Conservation (phyloP, 2,329 filamentous ascomycete species). For the Colletotrichum graminicola region DNA sequence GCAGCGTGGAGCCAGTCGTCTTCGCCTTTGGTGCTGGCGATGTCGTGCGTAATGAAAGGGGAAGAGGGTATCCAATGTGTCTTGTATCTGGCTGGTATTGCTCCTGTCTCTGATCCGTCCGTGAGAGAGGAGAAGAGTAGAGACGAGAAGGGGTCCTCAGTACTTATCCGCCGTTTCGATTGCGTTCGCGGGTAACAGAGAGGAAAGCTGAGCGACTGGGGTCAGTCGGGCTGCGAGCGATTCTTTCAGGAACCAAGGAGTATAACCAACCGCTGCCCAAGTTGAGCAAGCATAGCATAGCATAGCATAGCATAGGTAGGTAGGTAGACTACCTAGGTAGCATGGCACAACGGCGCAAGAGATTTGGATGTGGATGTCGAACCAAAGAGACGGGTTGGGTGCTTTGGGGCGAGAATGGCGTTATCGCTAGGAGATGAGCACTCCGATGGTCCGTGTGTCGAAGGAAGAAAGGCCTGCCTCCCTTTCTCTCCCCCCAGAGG, state of each 20-base stretch:
- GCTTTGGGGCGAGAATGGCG: slow-evolving; percentile 56
- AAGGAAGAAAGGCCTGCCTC: not conserved
- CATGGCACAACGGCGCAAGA: not conserved
- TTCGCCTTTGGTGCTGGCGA: not conserved
- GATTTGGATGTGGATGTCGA: not conserved
- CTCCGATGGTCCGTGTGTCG: not conserved
- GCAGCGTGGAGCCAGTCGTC: not conserved
- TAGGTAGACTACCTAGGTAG: no score
- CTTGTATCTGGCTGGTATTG: no score
- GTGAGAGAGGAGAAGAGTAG: not conserved
- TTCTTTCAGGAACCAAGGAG: not conserved
- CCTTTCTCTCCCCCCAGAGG: slow-evolving; percentile 18
- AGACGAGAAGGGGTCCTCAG: not conserved
- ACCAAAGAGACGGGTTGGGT: slow-evolving; percentile 44
- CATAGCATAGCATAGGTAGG: not conserved
- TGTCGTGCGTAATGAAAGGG: slow-evolving; percentile 6
- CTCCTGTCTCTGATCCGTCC: slow-evolving; percentile 1
- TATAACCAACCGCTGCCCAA: not conserved
- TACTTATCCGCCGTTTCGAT: slow-evolving; percentile 8
- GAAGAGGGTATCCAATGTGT: not conserved
- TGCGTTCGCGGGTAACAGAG: not conserved
- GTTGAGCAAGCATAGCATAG: not conserved
- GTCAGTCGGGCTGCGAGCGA: not conserved
- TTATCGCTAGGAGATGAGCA: slow-evolving; percentile 48
- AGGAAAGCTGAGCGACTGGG: slow-evolving; percentile 1